These are phyloP conservation scores for Erigeron philadelphicus DNA, from an alignment of 140 eudicot species.

Conservation along the genomic window DNA sequence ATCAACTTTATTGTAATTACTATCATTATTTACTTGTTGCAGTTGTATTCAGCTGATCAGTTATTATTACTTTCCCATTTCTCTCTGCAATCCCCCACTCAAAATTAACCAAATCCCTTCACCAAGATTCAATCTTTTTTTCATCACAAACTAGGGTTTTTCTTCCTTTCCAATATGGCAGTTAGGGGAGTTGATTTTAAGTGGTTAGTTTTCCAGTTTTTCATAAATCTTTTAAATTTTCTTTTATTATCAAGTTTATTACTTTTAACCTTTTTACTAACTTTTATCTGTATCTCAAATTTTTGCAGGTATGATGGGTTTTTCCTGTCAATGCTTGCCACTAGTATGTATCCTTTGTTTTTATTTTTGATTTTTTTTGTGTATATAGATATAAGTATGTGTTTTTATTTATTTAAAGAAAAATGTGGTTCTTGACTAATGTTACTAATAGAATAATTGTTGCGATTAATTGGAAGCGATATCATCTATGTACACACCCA, in stretches of 20 bases:
- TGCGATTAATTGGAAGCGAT: slow-evolving; percentile 84
- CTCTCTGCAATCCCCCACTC: background rate
- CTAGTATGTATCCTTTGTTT: slow-evolving; percentile 85
- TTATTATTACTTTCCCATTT: background rate
- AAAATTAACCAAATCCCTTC: background rate
- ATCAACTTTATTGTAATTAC: too few species aligned
- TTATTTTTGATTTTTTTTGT: background rate
- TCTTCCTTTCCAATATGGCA: slow-evolving; percentile 44
- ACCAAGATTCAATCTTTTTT: background rate
- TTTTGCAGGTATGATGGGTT: slow-evolving; percentile 91
- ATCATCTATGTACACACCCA: slow-evolving; percentile 70
- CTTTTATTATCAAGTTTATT: too few species aligned
- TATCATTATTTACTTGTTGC: too few species aligned
- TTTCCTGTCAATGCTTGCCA: slow-evolving; percentile 95
- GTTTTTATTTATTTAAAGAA: background rate
- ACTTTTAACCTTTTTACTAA: background rate
- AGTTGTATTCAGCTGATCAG: too few species aligned
- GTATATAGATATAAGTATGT: background rate
- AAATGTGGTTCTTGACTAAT: slow-evolving; percentile 46
- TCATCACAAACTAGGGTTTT: slow-evolving; percentile 27
- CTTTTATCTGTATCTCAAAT: slow-evolving; percentile 1
- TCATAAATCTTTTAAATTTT: background rate
- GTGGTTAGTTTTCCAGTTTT: slow-evolving; percentile 42
- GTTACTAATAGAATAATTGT: slow-evolving; percentile 65
- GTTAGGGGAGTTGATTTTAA: slow-evolving; percentile 90